A percentile compares a stretch with the other conserved stretches of the same genome.
Evolutionary conservation across 768 basidiomycete species (phyloP).

Genomic region (Lenzites betulinus): DNA sequence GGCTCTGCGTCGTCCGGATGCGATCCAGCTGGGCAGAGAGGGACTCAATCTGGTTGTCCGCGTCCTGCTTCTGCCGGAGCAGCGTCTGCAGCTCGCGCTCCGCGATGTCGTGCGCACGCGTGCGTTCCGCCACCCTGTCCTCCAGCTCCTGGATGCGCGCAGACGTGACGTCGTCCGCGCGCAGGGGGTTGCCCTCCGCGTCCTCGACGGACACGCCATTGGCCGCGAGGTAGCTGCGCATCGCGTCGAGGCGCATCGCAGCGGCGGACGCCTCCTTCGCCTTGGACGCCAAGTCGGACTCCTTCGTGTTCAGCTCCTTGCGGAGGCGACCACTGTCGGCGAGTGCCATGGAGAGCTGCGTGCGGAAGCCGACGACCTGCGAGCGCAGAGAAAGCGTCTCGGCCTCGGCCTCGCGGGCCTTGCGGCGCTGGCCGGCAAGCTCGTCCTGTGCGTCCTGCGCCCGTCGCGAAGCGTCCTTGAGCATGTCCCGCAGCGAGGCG

Average conservation of each 20-base stretch:
- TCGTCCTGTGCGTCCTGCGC: slow-evolving; percentile 69
- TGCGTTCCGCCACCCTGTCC: slow-evolving; percentile 70
- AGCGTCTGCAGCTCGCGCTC: slow-evolving; percentile 75
- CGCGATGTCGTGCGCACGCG: slow-evolving; percentile 68
- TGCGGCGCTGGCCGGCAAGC: slow-evolving; percentile 67
- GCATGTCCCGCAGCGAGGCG: slow-evolving; percentile 72
- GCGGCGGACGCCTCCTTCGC: slow-evolving; percentile 67
- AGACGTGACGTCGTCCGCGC: slow-evolving; percentile 37
- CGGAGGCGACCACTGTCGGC: slow-evolving; percentile 70
- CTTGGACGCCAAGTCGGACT: slow-evolving; percentile 64
- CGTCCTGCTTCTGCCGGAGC: slow-evolving; percentile 69
- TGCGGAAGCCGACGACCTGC: slow-evolving; percentile 73
- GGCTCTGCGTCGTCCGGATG: slow-evolving; percentile 59
- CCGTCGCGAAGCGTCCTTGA: slow-evolving; percentile 74
- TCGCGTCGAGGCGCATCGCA: slow-evolving; percentile 71
- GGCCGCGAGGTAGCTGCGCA: slow-evolving; percentile 87
- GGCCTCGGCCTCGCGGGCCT: slow-evolving; percentile 61
- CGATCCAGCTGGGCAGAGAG: slow-evolving; percentile 70
- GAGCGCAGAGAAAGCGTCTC: slow-evolving; percentile 66
- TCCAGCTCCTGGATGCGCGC: slow-evolving; percentile 74
- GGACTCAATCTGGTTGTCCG: slow-evolving; percentile 65
- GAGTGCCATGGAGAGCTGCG: slow-evolving; percentile 67
- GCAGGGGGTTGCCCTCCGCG: slow-evolving; percentile 45
- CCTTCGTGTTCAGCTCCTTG: slow-evolving; percentile 68
- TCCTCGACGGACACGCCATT: slow-evolving; percentile 82